Conservation (phyloP, 2,329 filamentous ascomycete genomes). For the Paraphoma sp. region DNA sequence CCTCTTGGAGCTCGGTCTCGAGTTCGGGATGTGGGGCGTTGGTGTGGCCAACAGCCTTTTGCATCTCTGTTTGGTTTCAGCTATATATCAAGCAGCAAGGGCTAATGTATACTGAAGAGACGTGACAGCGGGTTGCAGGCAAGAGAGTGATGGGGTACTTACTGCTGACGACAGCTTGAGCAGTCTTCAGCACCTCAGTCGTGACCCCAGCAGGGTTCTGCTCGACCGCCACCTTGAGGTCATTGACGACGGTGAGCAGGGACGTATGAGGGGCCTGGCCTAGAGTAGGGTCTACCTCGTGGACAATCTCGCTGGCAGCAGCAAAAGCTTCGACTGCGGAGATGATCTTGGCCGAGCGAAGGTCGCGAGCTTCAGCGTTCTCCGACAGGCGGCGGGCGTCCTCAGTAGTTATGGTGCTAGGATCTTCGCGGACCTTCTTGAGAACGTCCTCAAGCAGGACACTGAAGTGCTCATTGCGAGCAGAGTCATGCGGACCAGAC, state of each 20-base stretch:
- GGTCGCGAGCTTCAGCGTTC: constrained; percentile 28
- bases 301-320: constrained; percentile 27
- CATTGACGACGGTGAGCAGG: constrained; percentile 33
- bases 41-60: constrained; percentile 32
- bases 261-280: constrained; percentile 22
- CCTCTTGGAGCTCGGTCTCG: constrained; percentile 36
- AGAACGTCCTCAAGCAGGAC: background rate
- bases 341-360: constrained; percentile 33
- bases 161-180: constrained; percentile 40
- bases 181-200: constrained; percentile 29
- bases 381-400: constrained; percentile 40
- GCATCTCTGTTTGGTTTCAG: constrained; percentile 36
- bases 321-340: constrained; percentile 38
- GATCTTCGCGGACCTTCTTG: constrained; percentile 2
- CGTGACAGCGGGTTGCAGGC: background rate
- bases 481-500: background rate
- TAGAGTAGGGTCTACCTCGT: constrained; percentile 12
- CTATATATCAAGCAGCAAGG: background rate
- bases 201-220: constrained; percentile 32
- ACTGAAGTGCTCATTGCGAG: background rate
- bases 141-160: constrained; percentile 11
- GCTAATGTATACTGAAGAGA: no score
- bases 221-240: constrained; percentile 35
- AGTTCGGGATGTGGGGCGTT: constrained; percentile 38
- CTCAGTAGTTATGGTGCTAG: constrained; percentile 36